Conservation (phyloP, 1,284 basidiomycete species). For the Marasmius tenuissimus region DNA sequence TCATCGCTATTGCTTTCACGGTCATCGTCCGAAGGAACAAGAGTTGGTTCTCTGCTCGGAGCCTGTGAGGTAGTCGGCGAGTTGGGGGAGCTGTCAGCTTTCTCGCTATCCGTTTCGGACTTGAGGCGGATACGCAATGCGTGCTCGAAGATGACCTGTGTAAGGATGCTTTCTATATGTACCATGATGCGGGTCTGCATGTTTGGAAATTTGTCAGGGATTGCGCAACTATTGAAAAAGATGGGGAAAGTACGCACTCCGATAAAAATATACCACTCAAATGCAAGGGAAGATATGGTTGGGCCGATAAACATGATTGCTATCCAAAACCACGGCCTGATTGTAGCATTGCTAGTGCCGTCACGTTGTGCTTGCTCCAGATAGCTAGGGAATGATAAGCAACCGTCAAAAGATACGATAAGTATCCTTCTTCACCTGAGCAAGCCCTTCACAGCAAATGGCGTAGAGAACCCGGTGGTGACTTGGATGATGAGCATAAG, state of each 20-base stretch:
- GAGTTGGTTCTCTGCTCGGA: not conserved
- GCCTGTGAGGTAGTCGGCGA: not conserved
- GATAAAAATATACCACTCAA: conserved; percentile 52
- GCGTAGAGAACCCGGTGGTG: conserved; percentile 28
- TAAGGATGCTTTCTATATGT: conserved; percentile 60
- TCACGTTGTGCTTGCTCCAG: conserved; percentile 44
- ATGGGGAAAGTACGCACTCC: conserved; percentile 28
- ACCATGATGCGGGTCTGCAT: conserved; percentile 45
- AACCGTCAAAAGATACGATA: not conserved
- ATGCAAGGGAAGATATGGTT: conserved; percentile 27
- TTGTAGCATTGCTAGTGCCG: conserved; percentile 30
- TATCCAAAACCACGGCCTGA: conserved; percentile 50
- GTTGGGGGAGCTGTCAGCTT: conserved; percentile 1
- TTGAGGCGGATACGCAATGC: conserved; percentile 67
- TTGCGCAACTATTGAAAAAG: not conserved
- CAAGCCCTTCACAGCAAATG: conserved; percentile 38
- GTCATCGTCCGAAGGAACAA: not conserved
- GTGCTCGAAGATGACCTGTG: conserved; percentile 72
- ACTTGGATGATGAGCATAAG: conserved; percentile 21
- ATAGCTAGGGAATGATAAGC: not conserved
- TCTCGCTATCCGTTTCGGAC: conserved; percentile 32
- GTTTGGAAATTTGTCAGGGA: not conserved
- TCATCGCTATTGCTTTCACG: not conserved
- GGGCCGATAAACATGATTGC: conserved; percentile 33
- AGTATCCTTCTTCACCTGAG: conserved; percentile 12